Evolutionary conservation across 129 eudicot genomes (phyloP), one percentile per base, ranked within the genome.

Genomic region (Solidago caesia): DNA sequence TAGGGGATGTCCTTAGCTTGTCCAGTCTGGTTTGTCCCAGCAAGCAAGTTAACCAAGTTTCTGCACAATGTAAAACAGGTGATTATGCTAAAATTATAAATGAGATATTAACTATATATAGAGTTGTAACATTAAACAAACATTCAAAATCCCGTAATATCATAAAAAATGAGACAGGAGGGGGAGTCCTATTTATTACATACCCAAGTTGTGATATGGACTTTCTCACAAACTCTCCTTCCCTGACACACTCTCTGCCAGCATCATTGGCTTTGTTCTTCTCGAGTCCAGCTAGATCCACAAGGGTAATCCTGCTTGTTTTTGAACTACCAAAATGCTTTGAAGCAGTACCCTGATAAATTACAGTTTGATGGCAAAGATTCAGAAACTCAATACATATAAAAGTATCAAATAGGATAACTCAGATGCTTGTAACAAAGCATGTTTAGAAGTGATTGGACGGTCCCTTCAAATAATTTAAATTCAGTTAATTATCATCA

Each of bases 141-240:
- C 42, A 4, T 13, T 26, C 10, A 4, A 61, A 2, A 27, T 59
- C 42, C 4, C 64, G 1, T 13, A 9, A 27, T 61, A n/a, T 12
- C 13, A 61, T 61, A 1, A 61, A 9, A 42, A 25, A 27, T 29
- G 12, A 9, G n/a, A 26, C 5, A 61, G 43, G 39, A 8, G 9
- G 26, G 65, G 41, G 8, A 61, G n/a, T 11, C 67, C 5, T 9
- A 29, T 4, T 26, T 11, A 15, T 27, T 59, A 26, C 88, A 70
- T 94, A 91, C 99, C 99, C 99, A 11, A 94, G 93, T 60, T 90
- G 91, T 77, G 97, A 88, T 55, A 84, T 78, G 43, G 99, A 88
- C 82, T 85, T 88, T 77, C 85, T 90, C 25, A 94, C 87, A 78
- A 83, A 87, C 78, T 87, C 92, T 55, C 89, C 96, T 85, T 94